Conservation (phyloP, 2,329 filamentous ascomycete genomes). For the Eutypella sp. region DNA sequence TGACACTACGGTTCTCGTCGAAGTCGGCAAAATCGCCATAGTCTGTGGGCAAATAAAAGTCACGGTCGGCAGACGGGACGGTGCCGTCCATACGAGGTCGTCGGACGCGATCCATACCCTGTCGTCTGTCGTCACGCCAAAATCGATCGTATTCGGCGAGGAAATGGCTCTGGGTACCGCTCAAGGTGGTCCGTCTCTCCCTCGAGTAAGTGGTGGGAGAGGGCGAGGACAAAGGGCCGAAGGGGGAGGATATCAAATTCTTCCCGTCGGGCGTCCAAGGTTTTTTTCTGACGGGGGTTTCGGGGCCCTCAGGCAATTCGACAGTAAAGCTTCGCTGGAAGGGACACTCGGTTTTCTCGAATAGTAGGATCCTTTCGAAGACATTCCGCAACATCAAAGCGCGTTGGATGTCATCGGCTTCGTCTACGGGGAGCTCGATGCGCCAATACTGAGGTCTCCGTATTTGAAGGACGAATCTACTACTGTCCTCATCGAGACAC, state of each 20-base stretch:
- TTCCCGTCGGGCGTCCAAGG: slow-evolving; percentile 59
- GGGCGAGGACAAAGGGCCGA: slow-evolving; percentile 17
- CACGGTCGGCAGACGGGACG: no score
- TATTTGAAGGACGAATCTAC: slow-evolving; percentile 80
- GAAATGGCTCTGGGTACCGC: background rate
- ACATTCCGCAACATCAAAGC: slow-evolving; percentile 65
- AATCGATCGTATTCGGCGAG: background rate
- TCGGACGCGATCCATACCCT: no score
- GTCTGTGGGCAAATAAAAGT: no score
- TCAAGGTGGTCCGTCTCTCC: slow-evolving; percentile 13
- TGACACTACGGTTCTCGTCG: no score
- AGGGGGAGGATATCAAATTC: slow-evolving; percentile 35
- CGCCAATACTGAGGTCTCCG: slow-evolving; percentile 82
- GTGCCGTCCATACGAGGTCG: no score
- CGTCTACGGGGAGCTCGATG: slow-evolving; percentile 72
- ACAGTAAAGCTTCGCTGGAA: slow-evolving; percentile 75
- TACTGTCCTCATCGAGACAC: slow-evolving; percentile 81
- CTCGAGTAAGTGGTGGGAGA: slow-evolving; percentile 15
- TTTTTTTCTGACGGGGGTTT: slow-evolving; percentile 59
- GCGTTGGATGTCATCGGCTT: slow-evolving; percentile 57
- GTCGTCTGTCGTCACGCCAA: background rate
- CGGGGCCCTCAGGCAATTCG: slow-evolving; percentile 63
- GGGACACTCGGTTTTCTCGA: slow-evolving; percentile 83
- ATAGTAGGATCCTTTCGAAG: slow-evolving; percentile 68
- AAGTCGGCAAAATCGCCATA: no score